Evolutionary conservation across 192 early-diverging fungal genomes (phyloP).

Genomic region (Backusella australiensis): DNA sequence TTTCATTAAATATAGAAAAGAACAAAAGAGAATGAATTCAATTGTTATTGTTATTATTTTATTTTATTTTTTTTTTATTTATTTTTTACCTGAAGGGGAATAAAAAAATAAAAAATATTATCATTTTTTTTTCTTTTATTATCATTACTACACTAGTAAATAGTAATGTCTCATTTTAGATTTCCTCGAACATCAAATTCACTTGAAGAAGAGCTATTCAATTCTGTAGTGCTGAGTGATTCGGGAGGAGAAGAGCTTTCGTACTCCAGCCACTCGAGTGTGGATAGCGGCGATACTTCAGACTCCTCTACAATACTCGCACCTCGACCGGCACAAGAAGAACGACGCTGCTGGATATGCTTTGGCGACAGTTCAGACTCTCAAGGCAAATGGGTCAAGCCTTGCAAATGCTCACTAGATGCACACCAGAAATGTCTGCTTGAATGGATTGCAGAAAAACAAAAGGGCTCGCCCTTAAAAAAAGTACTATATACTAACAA

Average conservation of each 20-base stretch:
- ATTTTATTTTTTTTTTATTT: too few species aligned
- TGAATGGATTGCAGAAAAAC: slow-evolving; percentile 73
- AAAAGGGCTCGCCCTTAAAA: slow-evolving; percentile 47
- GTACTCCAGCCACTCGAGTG: not conserved
- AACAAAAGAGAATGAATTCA: too few species aligned
- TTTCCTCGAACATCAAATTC: not conserved
- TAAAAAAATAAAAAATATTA: too few species aligned
- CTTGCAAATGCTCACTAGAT: slow-evolving; percentile 71
- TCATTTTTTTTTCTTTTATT: too few species aligned
- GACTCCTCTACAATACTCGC: not conserved
- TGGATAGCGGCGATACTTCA: not conserved
- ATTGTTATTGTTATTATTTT: too few species aligned
- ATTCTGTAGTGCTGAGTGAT: not conserved
- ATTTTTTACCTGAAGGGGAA: too few species aligned
- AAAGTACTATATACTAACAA: slow-evolving; percentile 28
- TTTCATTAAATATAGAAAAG: too few species aligned
- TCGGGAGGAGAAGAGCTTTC: not conserved
- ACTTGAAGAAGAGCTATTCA: not conserved
- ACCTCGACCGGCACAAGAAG: not conserved
- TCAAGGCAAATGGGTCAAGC: slow-evolving; percentile 64
- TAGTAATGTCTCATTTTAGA: not conserved
- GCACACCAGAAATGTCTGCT: slow-evolving; percentile 77
- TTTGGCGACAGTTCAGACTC: slow-evolving; percentile 65
- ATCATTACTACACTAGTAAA: too few species aligned
- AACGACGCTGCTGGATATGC: slow-evolving; percentile 67